Percentiles rank a stretch among this genome's conserved stretches.
Evolutionary conservation across 192 early-diverging fungal species (phyloP).

Genomic region (Geosiphon pyriformis): DNA sequence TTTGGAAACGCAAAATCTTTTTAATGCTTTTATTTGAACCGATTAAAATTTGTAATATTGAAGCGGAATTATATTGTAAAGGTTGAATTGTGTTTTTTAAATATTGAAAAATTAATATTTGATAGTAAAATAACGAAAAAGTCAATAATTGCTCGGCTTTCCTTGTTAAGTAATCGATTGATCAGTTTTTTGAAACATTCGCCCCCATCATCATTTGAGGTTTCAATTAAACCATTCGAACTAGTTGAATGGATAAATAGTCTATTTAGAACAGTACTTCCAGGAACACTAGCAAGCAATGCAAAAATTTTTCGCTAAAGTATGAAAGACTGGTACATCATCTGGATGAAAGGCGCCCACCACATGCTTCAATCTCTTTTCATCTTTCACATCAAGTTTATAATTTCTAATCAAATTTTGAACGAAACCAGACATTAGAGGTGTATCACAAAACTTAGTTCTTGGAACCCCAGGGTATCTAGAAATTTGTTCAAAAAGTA

Average conservation of each 20-base stretch:
- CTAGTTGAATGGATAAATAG: slow-evolving; percentile 22
- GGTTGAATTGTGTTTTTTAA: no score
- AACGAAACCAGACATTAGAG: slow-evolving; percentile 27
- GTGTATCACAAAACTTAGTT: background rate
- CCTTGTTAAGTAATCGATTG: no score
- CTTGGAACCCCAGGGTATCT: slow-evolving; percentile 8
- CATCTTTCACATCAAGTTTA: slow-evolving; percentile 9
- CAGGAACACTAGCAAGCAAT: slow-evolving; percentile 20
- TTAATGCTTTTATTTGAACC: no score
- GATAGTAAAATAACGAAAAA: no score
- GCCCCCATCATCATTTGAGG: background rate
- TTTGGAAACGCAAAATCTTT: no score
- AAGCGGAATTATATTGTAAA: no score
- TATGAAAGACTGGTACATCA: slow-evolving; percentile 21
- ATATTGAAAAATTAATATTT: no score
- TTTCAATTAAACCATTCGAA: background rate
- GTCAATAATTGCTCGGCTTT: no score
- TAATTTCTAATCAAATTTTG: slow-evolving; percentile 13
- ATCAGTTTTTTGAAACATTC: no score
- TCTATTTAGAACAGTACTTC: slow-evolving; percentile 27
- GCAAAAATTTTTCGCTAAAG: slow-evolving; percentile 25
- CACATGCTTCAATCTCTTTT: slow-evolving; percentile 15
- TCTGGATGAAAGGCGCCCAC: slow-evolving; percentile 25
- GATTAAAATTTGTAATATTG: no score
- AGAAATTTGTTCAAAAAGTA: slow-evolving; percentile 18